Base-by-base conservation (phyloP, 306 rosid species). In the Arachis hypogaea region DNA sequence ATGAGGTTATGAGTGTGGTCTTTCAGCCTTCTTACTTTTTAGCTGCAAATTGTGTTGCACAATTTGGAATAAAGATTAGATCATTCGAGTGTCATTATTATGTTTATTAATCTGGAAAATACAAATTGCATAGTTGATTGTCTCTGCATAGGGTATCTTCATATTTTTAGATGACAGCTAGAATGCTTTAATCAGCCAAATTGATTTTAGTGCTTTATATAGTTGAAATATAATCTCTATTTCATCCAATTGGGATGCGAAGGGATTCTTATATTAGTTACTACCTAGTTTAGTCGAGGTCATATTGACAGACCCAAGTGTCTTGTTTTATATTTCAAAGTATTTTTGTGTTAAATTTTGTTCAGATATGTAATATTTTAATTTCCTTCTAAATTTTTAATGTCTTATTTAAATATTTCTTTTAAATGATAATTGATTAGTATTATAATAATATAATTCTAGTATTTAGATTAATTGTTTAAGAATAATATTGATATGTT, bases 51-150 rank as follows among this genome's bases (percentile, higher is more conserved):
- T 70, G 16, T 81, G 61, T 80, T 74, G 8, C 43, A 67, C 43
- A 41, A 41, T 69, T 71, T 71, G 57, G 76, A 33, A 71, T 79
- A 60, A 75, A 80, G 92, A 92, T 89, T 71, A 81, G 89, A 12
- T 33, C 50, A 36, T 52, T 68, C 55, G 62, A 42, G 44, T 80
- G 57, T 47, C 46, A 16, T 38, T 55, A 7, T 63, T 64, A 45
- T 68, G 62, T 50, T 73, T 68, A 2, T 58, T 57, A 9, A 55
- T 68, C 11, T 50, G 55, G 66, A 43, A 50, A 68, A 42, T 75
- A 64, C 71, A 9, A 57, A 55, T 78, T 46, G 74, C 65, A 63
- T 77, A 58, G 60, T 55, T 56, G 11, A 43, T 52, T 8, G n/a
- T 11, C 63, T 36, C 70, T 9, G 9, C 62, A 51, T 7, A 51